These are phyloP conservation scores for Cairneyella variabilis DNA, from an alignment of 495 filamentous ascomycete species.

Conservation along the genomic window DNA sequence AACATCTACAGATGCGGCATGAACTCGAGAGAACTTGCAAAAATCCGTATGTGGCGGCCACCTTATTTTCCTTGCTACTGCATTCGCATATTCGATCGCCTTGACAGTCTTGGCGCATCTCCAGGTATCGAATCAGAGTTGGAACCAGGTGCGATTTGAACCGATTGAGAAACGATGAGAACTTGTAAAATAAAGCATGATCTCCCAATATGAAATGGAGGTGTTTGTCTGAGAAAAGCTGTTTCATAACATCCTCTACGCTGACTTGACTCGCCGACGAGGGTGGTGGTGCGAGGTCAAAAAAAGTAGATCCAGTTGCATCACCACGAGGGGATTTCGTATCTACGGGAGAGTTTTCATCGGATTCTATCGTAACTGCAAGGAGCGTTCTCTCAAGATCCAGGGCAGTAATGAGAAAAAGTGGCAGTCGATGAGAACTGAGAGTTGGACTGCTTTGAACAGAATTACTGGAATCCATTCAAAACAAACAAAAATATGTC, in stretches of 20 bases:
- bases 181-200: constrained; percentile 9
- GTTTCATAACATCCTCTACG: constrained; percentile 10
- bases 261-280: constrained; percentile 2
- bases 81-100: constrained; percentile 18
- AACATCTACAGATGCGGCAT: constrained; percentile 9
- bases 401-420: too few species aligned
- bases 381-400: too few species aligned
- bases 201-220: constrained; percentile 16
- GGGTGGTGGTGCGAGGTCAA: constrained; percentile 13
- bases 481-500: too few species aligned
- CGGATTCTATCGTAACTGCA: too few species aligned
- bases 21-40: constrained; percentile 13
- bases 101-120: constrained; percentile 19
- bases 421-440: too few species aligned
- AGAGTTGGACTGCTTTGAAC: too few species aligned
- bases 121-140: constrained; percentile 13
- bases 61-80: constrained; percentile 8
- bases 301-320: constrained; percentile 7
- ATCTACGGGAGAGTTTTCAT: too few species aligned
- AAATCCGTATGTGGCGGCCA: constrained; percentile 18
- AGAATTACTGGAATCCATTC: too few species aligned
- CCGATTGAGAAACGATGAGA: constrained; percentile 15
- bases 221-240: constrained; percentile 12
- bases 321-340: too few species aligned
- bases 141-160: constrained; percentile 11